Evolutionary conservation across 768 basidiomycete genomes (phyloP), one percentile per base, ranked within the genome.

Genomic region (Russula olivacea): DNA sequence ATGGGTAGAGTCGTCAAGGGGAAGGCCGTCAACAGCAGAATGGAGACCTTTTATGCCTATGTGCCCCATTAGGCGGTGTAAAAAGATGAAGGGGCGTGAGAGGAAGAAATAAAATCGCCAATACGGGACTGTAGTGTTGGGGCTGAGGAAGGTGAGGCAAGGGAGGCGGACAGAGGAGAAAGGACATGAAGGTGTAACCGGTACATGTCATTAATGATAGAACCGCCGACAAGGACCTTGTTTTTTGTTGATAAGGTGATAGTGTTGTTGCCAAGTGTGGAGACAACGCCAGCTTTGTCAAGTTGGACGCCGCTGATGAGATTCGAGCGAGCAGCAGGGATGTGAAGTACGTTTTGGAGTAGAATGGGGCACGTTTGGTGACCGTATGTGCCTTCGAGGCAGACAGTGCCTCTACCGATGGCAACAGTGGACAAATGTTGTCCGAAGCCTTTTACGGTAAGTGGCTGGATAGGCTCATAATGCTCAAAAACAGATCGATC

Each of bases 171-270:
- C 4, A 4, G 28, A 28, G 28, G 30, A 4, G 30, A 1, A 6
- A 30, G 3, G 30, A 30, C 6, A 4, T 4, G 30, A 30, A 30
- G 30, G 6, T 30, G 3, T 1, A 30, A 7, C 1, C 15, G 41
- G 17, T 41, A 41, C 41, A 41, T 41, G 41, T 41, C 17, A 2
- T 41, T 41, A 0, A 7, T 2, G 0, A 41, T 6, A 0, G 4
- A 7, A 2, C 41, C 41, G 2, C 7, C 7, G 19, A 41, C 17
- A 1, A 41, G 2, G 2, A 9, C 1, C 3, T 7, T 9, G 7
- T 19, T 19, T 0, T 45, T n/a, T 2, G 0, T 0, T 0, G 19
- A 9, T 3, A 45, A 9, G 0, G 6, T 15, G 9, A 19, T 45
- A 3, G 8, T 8, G 10, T 19, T 19, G n/a, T 45, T 0, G 1